A percentile compares a stretch with the other conserved stretches of the same genome.
Evolutionary conservation across 495 filamentous ascomycete species (phyloP).

Genomic region (Aspergillus conjunctus): DNA sequence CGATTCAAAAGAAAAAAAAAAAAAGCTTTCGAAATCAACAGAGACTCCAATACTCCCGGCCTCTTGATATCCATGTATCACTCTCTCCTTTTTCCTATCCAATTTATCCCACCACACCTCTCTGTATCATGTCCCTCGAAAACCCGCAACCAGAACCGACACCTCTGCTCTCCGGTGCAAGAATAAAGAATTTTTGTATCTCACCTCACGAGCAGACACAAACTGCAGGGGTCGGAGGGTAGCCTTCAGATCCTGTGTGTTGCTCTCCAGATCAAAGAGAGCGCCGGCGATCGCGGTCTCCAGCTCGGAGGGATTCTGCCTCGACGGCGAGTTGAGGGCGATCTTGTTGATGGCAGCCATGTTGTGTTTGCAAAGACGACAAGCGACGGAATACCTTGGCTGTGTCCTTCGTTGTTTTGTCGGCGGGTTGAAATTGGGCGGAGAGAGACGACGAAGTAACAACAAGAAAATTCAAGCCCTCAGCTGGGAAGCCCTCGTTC

Average conservation of each 20-base stretch:
- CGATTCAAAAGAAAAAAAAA: too few species aligned
- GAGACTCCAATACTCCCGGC: too few species aligned
- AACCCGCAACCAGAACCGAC: neutral
- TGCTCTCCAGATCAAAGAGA: constrained; percentile 96
- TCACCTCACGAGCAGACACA: constrained; percentile 96
- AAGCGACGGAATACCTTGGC: constrained; percentile 39
- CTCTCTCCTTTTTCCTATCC: too few species aligned
- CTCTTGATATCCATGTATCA: too few species aligned
- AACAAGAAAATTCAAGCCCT: constrained; percentile 18
- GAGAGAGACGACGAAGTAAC: constrained; percentile 16
- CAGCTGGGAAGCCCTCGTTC: neutral
- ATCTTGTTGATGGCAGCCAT: constrained; percentile 93
- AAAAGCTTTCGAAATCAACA: too few species aligned
- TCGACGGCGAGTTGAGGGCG: constrained; percentile 90
- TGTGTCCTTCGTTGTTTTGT: constrained; percentile 35
- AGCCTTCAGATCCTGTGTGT: constrained; percentile 92
- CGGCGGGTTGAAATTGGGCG: constrained; percentile 32
- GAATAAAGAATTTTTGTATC: constrained; percentile 48
- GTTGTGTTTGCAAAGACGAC: constrained; percentile 33
- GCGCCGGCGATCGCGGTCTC: constrained; percentile 92
- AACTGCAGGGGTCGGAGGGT: constrained; percentile 95
- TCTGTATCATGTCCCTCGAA: too few species aligned
- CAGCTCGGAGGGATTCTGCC: constrained; percentile 90
- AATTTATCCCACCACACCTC: too few species aligned
- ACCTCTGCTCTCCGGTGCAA: neutral